These are phyloP conservation scores for Lomentospora prolificans DNA, from an alignment of 2,329 filamentous ascomycete species.

Conservation along the genomic window DNA sequence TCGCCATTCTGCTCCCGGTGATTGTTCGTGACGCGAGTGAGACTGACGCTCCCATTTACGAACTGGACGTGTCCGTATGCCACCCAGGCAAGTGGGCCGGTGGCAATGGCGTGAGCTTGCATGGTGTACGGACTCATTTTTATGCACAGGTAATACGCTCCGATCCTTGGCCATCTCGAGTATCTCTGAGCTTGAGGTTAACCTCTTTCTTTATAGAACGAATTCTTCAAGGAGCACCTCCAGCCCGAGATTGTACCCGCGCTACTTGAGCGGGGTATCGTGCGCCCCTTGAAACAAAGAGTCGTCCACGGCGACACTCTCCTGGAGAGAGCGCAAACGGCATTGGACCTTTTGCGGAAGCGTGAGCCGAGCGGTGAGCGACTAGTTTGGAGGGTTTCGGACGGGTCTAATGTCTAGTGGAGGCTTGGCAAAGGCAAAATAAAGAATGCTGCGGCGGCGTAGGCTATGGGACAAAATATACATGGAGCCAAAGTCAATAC, in stretches of 20 bases:
- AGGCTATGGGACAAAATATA: too few relatives aligned
- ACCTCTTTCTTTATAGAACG: conserved; percentile 29
- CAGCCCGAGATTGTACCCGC: conserved; percentile 44
- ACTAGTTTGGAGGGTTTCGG: conserved; percentile 25
- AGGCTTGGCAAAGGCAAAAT: too few relatives aligned
- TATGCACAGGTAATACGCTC: conserved; percentile 31
- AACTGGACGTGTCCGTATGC: conserved; percentile 37
- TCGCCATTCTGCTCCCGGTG: conserved; percentile 51
- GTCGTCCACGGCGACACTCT: conserved; percentile 29
- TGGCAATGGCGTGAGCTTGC: conserved; percentile 43
- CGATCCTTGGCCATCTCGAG: neutral
- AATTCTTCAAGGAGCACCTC: conserved; percentile 42
- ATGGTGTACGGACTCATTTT: conserved; percentile 46
- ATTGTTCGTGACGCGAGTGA: conserved; percentile 43
- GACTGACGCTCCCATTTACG: conserved; percentile 38
- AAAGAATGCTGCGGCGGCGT: too few relatives aligned
- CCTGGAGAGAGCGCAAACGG: conserved; percentile 28
- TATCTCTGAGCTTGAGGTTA: neutral
- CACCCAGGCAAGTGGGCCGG: conserved; percentile 35
- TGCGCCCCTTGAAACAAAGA: conserved; percentile 30
- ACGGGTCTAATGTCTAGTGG: too few relatives aligned
- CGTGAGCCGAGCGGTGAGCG: conserved; percentile 30
- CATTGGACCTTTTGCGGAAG: conserved; percentile 24
- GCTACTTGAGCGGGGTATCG: conserved; percentile 27
- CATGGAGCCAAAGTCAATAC: too few relatives aligned